Conservation (phyloP, 768 basidiomycete genomes). For the Mycena vitilis region DNA sequence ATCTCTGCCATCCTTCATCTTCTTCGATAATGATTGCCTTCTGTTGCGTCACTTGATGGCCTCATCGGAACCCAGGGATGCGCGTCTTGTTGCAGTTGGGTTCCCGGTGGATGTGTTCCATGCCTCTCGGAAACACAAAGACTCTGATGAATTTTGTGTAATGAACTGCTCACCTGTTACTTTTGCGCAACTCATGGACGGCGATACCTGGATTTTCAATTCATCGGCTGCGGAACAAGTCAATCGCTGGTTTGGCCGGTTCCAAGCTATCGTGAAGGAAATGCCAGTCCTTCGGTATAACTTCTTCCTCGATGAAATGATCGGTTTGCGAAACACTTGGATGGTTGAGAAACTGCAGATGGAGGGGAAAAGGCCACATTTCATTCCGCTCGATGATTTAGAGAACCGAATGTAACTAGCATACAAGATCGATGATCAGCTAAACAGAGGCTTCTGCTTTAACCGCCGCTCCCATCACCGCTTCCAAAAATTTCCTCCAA, state of each 20-base stretch:
- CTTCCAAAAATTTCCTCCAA: conserved; percentile 5
- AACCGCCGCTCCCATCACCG: not conserved
- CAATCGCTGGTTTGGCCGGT: conserved; percentile 13
- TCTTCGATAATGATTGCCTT: conserved; percentile 3
- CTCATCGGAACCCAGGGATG: not conserved
- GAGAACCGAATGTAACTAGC: not conserved
- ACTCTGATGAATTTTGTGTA: conserved; percentile 14
- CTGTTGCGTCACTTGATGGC: conserved; percentile 2
- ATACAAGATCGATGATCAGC: too few species aligned
- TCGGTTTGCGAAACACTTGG: conserved; percentile 16
- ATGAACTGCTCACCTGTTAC: conserved; percentile 11
- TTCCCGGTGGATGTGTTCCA: conserved; percentile 14
- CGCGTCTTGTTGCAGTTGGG: not conserved
- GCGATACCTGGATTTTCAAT: conserved; percentile 14
- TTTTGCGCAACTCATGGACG: conserved; percentile 10
- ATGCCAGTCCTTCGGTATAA: conserved; percentile 21
- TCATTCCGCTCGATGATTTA: conserved; percentile 16
- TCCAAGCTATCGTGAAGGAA: conserved; percentile 15
- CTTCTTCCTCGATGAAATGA: conserved; percentile 26
- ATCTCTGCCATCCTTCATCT: conserved; percentile 16
- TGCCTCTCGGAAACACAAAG: conserved; percentile 13
- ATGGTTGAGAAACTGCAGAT: not conserved
- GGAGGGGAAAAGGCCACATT: conserved; percentile 10
- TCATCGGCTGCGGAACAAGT: conserved; percentile 19
- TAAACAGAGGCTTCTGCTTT: not conserved